A percentile compares a stretch with the other conserved stretches of the same genome.
Conservation (phyloP, 257 asterid genomes). For the Solanum medicagineum region DNA sequence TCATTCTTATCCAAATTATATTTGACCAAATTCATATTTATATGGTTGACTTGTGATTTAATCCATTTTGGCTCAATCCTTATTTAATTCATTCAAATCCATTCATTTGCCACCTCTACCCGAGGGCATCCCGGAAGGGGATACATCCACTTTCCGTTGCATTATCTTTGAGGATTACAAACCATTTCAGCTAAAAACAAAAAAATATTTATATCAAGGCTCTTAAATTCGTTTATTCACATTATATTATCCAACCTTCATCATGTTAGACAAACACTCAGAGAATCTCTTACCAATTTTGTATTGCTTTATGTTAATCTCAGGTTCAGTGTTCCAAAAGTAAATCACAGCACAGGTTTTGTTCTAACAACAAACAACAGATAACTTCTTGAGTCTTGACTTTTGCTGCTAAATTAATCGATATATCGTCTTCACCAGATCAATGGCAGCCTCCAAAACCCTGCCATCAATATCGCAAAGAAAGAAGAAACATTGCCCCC, state of each 20-base stretch:
- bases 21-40: too few species aligned
- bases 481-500: constrained; percentile 1
- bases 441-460: background rate
- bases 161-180: background rate
- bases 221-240: background rate
- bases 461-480: background rate
- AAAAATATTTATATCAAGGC: background rate
- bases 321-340: background rate
- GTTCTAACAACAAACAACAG: background rate
- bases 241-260: background rate
- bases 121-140: background rate
- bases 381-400: background rate
- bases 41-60: too few species aligned
- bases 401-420: background rate
- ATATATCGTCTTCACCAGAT: background rate
- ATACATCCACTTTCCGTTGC: background rate
- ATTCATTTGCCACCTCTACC: too few species aligned
- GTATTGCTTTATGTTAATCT: background rate
- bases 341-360: background rate
- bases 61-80: too few species aligned
- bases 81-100: too few species aligned
- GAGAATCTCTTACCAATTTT: background rate
- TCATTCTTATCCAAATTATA: too few species aligned
- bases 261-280: background rate
- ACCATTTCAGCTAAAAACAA: background rate